phyloP scores from a whole-genome alignment of 1,284 basidiomycete species.

The Pseudozyma sp. region DNA sequence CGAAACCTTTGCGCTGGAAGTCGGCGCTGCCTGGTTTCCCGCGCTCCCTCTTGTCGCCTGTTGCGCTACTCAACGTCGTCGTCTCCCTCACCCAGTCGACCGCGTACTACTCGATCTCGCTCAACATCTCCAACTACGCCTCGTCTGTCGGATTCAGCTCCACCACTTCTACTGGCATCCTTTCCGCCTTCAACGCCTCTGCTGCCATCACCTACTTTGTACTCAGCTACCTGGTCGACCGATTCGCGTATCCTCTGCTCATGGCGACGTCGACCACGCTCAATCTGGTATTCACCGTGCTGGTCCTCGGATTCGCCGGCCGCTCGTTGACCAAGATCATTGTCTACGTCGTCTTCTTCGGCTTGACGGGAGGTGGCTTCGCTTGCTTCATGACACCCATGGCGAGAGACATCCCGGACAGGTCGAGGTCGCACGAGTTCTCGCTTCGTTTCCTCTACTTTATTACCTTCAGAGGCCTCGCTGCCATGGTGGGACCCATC shows the following conservation, averaged over 20 bases:
- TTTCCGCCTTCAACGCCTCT: conserved; percentile 59
- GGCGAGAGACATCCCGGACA: conserved; percentile 28
- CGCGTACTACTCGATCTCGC: conserved; percentile 53
- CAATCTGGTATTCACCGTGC: conserved; percentile 43
- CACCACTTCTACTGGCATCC: conserved; percentile 48
- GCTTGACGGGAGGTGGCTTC: conserved; percentile 43
- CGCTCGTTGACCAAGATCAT: conserved; percentile 50
- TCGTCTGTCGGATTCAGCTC: conserved; percentile 49
- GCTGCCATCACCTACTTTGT: conserved; percentile 52
- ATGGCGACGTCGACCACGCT: conserved; percentile 46
- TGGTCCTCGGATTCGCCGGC: conserved; percentile 56
- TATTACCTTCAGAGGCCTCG: conserved; percentile 43
- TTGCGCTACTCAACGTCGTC: conserved; percentile 31
- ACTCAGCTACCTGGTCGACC: conserved; percentile 51
- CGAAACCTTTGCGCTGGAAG: conserved; percentile 24
- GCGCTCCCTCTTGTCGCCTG: conserved; percentile 16
- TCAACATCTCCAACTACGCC: conserved; percentile 56
- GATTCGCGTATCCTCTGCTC: conserved; percentile 44
- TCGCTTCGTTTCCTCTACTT: conserved; percentile 37
- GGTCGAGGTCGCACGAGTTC: conserved; percentile 16
- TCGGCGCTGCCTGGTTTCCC: conserved; percentile 31
- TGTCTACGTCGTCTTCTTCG: conserved; percentile 56
- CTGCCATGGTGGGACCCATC: conserved; percentile 54
- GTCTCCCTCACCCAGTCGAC: conserved; percentile 43
- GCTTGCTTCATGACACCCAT: conserved; percentile 44